Evolutionary conservation across 148 eudicot species (phyloP), one percentile per base, ranked within the genome.

Genomic region (Diospyros lotus): DNA sequence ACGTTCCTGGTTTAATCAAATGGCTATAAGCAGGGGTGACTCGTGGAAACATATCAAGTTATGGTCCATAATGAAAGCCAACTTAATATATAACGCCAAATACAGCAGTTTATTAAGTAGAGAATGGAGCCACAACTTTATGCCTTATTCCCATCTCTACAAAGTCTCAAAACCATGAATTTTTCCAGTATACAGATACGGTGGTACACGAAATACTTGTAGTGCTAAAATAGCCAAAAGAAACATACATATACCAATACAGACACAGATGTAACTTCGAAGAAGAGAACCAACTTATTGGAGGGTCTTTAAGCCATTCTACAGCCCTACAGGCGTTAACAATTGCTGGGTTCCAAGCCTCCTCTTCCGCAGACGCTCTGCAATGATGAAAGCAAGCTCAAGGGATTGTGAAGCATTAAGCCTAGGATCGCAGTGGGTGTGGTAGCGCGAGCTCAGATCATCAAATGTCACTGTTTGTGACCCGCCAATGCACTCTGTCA

Each of bases 401-500:
- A 87, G 85, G 10, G 89, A 84, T 39, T 87, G 90, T 55, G 90
- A 87, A 28, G 90, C 90, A 3, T 87, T 87, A 42, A 87, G 86
- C 56, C 90, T 77, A 0, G 90, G 90, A 68, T 87, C 90, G 45
- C 90, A 87, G 77, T 87, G 90, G 17, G 88, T 87, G 80, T 86
- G 89, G 85, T 86, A 86, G 64, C 89, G 87, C 5, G 90, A 87
- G 76, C 88, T 74, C 74, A 87, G 78, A 60, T 87, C 90, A 69
- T 87, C 90, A 58, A 85, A 87, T 1, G 90, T 87, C 43, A 87
- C 88, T 0, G 86, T 87, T 56, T 75, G 79, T 71, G 90, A 81
- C 53, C 90, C 90, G 17, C 90, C 90, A 6, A 87, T 87, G 78
- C 90, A 87, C 66, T 87, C 90, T 0, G 90, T 87, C 71, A 87